Evolutionary conservation across 306 rosid species (phyloP).

Genomic region (Acacia crassicarpa): DNA sequence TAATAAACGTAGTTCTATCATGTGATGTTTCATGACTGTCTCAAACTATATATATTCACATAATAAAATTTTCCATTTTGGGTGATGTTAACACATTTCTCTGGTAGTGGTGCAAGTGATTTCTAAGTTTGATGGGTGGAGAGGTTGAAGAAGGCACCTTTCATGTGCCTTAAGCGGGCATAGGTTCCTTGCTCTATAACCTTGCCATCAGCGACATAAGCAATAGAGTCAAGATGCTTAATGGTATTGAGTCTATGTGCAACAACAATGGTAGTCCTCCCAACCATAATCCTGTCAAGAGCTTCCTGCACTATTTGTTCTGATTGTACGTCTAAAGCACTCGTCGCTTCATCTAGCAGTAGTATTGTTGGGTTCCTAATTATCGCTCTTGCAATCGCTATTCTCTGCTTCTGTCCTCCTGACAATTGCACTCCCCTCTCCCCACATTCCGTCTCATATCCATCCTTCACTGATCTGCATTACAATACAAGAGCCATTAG

Average conservation of each 20-base stretch:
- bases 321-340: constrained; percentile 87
- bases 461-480: constrained; percentile 77
- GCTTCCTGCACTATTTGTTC: constrained; percentile 94
- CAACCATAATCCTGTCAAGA: constrained; percentile 78
- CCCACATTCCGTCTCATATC: constrained; percentile 90
- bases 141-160: constrained; percentile 86
- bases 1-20: neutral
- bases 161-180: constrained; percentile 67
- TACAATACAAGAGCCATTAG: neutral
- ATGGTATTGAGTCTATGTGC: constrained; percentile 93
- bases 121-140: constrained; percentile 53
- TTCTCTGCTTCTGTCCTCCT: constrained; percentile 95
- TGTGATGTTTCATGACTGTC: neutral
- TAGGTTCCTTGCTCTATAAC: constrained; percentile 84
- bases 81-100: neutral
- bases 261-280: constrained; percentile 85
- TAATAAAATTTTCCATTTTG: neutral
- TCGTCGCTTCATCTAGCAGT: constrained; percentile 89
- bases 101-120: neutral
- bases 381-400: constrained; percentile 94
- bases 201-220: constrained; percentile 79
- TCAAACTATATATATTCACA: neutral
- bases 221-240: constrained; percentile 76
- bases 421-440: constrained; percentile 95
- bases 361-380: constrained; percentile 74